Evolutionary conservation across 352 stramenopile species (phyloP).

Genomic region (Globisporangium carolinianum): DNA sequence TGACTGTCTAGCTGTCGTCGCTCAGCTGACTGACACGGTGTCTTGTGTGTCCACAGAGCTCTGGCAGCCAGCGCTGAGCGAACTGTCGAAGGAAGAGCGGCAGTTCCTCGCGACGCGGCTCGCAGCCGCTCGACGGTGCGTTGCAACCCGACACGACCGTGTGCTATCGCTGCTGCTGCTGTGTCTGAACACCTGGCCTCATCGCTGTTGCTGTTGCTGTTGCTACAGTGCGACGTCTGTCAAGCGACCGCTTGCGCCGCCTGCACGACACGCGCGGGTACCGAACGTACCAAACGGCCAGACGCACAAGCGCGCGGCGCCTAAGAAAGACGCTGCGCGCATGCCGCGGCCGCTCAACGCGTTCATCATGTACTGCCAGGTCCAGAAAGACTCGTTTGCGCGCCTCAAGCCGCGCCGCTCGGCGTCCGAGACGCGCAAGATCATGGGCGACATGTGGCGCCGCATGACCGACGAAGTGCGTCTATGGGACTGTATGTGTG

Average conservation of each 20-base stretch:
- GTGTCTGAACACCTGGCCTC: no score
- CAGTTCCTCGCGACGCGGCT: constrained; percentile 56
- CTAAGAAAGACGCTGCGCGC: constrained; percentile 27
- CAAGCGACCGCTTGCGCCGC: constrained; percentile 24
- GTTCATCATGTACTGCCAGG: constrained; percentile 80
- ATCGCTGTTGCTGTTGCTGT: background rate
- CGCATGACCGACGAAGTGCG: constrained; percentile 65
- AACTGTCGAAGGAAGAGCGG: constrained; percentile 59
- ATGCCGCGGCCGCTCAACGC: constrained; percentile 65
- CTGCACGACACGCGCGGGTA: background rate
- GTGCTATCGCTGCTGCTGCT: no score
- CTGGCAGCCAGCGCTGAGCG: constrained; percentile 66
- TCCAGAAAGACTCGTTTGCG: constrained; percentile 58
- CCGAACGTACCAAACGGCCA: constrained; percentile 18
- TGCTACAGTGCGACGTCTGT: constrained; percentile 29
- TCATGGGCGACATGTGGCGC: constrained; percentile 80
- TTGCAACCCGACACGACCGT: background rate
- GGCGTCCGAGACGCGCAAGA: constrained; percentile 67
- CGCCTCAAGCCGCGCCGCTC: constrained; percentile 48
- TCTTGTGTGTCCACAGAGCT: constrained; percentile 21
- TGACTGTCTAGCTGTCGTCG: background rate
- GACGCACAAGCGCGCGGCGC: constrained; percentile 17
- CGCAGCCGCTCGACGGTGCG: constrained; percentile 28
- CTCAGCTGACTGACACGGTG: background rate
- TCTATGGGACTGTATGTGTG: background rate